Base-by-base conservation (phyloP, 2,329 filamentous ascomycete species). In the Thielaviopsis euricoi region DNA sequence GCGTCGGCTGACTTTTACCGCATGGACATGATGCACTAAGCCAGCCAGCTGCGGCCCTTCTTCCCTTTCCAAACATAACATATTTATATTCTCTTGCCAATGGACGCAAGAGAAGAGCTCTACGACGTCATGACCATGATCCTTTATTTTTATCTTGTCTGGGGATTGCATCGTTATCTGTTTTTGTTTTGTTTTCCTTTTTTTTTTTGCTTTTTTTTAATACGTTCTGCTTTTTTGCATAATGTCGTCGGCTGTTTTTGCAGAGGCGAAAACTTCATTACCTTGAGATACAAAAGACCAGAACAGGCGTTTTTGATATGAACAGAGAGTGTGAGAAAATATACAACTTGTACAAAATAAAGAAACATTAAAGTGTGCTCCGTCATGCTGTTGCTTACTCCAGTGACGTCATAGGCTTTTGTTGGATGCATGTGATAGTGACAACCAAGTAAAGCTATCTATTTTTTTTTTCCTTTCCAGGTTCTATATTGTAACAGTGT, bases 11-110 rank as follows among this genome's bases (percentile, higher is more conserved):
- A 56, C 46, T 57, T 56, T 46, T 51, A 57, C 22, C 56, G 37
- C 40, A 59, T 55, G 53, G 58, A 53, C 37, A 56, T 56, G 49
- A 56, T 56, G 58, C 43, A 48, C 43, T 48, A 48, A 10, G n/a
- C 12, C 17, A 17, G 13, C 37, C n/a, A 6, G 29, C 12, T 33
- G 29, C 6, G 15, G 6, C 15, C 5, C 33, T 17, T 4, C 33
- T 17, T 21, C n/a, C n/a, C n/a, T 5, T 46, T 17, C 43, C 9
- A 10, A 33, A 33, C 29, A 33, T 33, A 48, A 19, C 43, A 43
- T n/a, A 43, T 43, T 48, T 48, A 19, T n/a, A 48, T 21, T 48
- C 15, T 21, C 43, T 10, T 6, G 17, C 17, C n/a, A n/a, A n/a
- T 10, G n/a, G 7, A 48, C n/a, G 12, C 43, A 19, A 21, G 43